Percentiles rank a stretch among this genome's conserved stretches.
These are phyloP conservation scores for Neostapfia colusana DNA, from an alignment of 176 grass and related monocot species.

Conservation along the genomic window DNA sequence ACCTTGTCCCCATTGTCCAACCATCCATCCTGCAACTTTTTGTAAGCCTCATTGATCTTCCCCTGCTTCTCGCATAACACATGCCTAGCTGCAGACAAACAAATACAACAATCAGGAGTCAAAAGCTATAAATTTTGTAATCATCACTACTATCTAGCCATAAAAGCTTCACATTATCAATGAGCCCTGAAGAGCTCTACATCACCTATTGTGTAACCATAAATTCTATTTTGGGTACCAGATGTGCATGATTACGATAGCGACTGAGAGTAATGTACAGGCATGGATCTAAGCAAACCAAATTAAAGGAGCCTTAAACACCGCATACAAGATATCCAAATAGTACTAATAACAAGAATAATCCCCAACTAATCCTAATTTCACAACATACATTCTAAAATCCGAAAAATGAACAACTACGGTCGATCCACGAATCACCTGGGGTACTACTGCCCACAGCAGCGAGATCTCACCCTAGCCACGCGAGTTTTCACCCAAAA, in stretches of 20 bases:
- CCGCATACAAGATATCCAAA: neutral
- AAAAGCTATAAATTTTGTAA: neutral
- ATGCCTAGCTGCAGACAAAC: constrained; percentile 67
- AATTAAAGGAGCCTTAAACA: neutral
- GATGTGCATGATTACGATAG: neutral
- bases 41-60: constrained; percentile 96
- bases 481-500: neutral
- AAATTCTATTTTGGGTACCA: neutral
- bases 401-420: neutral
- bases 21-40: constrained; percentile 95
- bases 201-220: neutral
- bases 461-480: constrained; percentile 5
- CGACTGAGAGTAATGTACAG: neutral
- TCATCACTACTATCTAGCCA: neutral
- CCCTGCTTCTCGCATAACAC: constrained; percentile 93
- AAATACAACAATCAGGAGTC: constrained; percentile 7
- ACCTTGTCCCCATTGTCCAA: constrained; percentile 91
- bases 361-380: neutral
- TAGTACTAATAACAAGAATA: neutral
- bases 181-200: neutral
- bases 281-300: neutral
- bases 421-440: neutral
- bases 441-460: neutral
- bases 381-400: neutral
- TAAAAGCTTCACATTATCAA: neutral